phyloP scores from a whole-genome alignment of 371 early-diverging fungal genomes.

The Mucor velutinosus region DNA sequence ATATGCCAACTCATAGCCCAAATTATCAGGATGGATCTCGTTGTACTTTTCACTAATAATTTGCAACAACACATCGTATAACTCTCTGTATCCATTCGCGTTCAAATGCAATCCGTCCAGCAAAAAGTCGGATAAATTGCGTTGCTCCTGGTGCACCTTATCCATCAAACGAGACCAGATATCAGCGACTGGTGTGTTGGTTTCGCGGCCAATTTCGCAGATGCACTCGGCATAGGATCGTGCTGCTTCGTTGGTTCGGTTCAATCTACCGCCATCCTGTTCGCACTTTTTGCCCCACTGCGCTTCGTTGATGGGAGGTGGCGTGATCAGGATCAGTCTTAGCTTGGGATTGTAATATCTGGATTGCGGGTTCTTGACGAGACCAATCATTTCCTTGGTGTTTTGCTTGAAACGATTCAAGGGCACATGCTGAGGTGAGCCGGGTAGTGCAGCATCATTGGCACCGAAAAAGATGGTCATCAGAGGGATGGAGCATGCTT shows the following conservation, averaged over 20 bases:
- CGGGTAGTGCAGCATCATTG: conserved; percentile 75
- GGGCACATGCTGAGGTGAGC: conserved; percentile 66
- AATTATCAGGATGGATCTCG: conserved; percentile 44
- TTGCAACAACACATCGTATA: conserved; percentile 34
- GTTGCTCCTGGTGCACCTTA: conserved; percentile 5
- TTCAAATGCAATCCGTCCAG: conserved; percentile 73
- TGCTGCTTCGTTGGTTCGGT: conserved; percentile 52
- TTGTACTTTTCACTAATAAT: conserved; percentile 32
- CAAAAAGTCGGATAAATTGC: conserved; percentile 41
- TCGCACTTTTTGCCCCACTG: conserved; percentile 52
- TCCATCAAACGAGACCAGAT: conserved; percentile 61
- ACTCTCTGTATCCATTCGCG: conserved; percentile 54
- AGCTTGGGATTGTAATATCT: conserved; percentile 57
- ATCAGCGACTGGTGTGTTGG: conserved; percentile 53
- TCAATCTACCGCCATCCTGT: conserved; percentile 37
- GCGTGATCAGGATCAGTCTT: conserved; percentile 72
- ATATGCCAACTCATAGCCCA: conserved; percentile 34
- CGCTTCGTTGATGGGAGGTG: conserved; percentile 70
- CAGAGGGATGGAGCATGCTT: conserved; percentile 49
- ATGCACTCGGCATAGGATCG: conserved; percentile 64
- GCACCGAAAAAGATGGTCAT: conserved; percentile 83
- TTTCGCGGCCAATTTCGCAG: conserved; percentile 48
- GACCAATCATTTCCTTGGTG: conserved; percentile 53
- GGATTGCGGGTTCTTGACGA: conserved; percentile 54
- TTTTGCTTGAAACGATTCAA: conserved; percentile 64